Base-by-base conservation (phyloP, 2,329 filamentous ascomycete genomes). In the Sporothrix variecibatus region DNA sequence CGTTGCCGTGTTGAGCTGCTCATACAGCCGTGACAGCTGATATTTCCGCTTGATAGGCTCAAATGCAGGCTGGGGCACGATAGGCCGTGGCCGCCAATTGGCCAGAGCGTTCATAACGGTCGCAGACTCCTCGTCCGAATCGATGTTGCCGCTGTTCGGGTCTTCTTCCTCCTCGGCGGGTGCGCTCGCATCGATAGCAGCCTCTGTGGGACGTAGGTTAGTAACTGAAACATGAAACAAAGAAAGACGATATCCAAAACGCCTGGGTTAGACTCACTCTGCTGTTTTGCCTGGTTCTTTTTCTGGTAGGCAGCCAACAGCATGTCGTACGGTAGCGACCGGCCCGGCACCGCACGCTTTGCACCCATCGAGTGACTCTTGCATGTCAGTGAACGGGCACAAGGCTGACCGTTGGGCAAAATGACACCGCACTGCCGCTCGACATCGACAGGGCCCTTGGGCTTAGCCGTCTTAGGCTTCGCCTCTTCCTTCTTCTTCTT, bases 261-360 rank as follows among this genome's bases (percentile, higher is more conserved):
- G 17, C 23, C 28, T 17, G 51, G 2, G 56, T 0, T 11, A 17
- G 26, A 75, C 56, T 43, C 26, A 88, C 92, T 84, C 83, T 98
- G 96, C 84, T 97, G 94, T 80, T 97, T 97, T 28, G 96, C 96
- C 82, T 98, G 96, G 79, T 99, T 99, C 87, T 98, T 98, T 87
- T 98, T 98, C 82, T 96, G 93, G 80, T 96, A 96, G 8, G 92
- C 92, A 17, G 93, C 91, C 51, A 98, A 87, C 53, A 98, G 85
- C 92, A 97, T 96, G 82, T 97, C 94, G 80, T 98, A 98, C 1
- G 95, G 95, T 75, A 97, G 84, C 62, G 93, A 96, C 75, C 95
- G 88, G 0, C 95, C 95, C 5, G 94, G 92, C 2, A 98, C 95
- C 0, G 93, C 92, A 78, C 95, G 88, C 83, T 98, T 98, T 5